Evolutionary conservation across 306 rosid genomes (phyloP).

Genomic region (Vigna angularis): DNA sequence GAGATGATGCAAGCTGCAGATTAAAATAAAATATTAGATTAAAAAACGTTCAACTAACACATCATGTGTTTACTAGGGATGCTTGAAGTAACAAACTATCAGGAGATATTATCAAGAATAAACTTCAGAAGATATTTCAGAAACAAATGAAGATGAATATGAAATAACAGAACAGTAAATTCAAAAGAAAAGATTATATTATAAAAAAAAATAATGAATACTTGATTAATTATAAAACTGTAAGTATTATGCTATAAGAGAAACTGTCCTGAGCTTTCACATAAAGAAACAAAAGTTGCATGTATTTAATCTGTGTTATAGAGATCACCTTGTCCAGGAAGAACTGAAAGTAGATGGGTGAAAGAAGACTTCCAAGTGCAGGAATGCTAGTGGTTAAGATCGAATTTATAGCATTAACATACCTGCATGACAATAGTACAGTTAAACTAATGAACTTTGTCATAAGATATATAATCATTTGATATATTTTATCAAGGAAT

Average conservation of each 20-base stretch:
- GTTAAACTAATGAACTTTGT: slow-evolving; percentile 35
- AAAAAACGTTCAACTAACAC: slow-evolving; percentile 3
- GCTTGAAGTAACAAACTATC: slow-evolving; percentile 20
- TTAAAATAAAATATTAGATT: slow-evolving; percentile 39
- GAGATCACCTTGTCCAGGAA: slow-evolving; percentile 92
- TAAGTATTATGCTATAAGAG: not conserved
- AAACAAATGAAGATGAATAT: slow-evolving; percentile 23
- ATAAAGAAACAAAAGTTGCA: slow-evolving; percentile 15
- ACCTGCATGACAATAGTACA: slow-evolving; percentile 63
- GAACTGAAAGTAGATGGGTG: slow-evolving; percentile 95
- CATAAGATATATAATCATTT: slow-evolving; percentile 26
- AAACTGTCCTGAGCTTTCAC: slow-evolving; percentile 34
- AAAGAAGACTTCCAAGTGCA: slow-evolving; percentile 91
- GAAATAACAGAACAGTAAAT: slow-evolving; percentile 28
- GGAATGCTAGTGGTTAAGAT: slow-evolving; percentile 93
- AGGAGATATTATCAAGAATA: slow-evolving; percentile 25
- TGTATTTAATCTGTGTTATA: slow-evolving; percentile 9
- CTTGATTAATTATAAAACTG: not conserved
- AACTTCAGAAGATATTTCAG: slow-evolving; percentile 27
- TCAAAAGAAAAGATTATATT: not conserved
- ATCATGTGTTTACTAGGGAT: slow-evolving; percentile 34
- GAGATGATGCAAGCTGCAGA: slow-evolving; percentile 95
- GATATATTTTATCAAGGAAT: slow-evolving; percentile 33
- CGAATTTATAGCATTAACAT: slow-evolving; percentile 93
- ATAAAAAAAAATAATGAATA: not conserved